Evolutionary conservation across 768 basidiomycete genomes (phyloP), one percentile per base, ranked within the genome.

Genomic region (Termitomyces sp.): DNA sequence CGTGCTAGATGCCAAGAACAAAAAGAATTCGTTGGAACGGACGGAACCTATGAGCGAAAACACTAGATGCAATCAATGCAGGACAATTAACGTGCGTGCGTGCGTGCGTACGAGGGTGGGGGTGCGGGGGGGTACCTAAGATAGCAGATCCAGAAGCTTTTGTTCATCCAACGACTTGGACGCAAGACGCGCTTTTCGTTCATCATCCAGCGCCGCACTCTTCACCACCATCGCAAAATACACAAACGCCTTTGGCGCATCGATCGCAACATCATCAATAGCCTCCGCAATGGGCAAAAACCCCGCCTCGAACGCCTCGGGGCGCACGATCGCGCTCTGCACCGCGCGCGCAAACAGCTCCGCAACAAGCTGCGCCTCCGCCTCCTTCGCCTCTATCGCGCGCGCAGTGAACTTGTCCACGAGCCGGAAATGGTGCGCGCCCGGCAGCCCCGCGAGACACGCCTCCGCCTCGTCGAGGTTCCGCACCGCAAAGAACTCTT

Each of bases 401-500:
- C 76, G 79, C 13, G 79, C 80, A 45, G 89, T 82, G 46, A 98
- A 73, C 70, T 86, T 86, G 66, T 90, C 85, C 61, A 96, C 83
- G 32, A 98, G 81, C 20, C 72, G 73, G 57, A 72, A 73, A 40
- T 88, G 87, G 65, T 87, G 80, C 58, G 79, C 78, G 26, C 79
- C 70, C 6, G 92, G 86, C 28, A 98, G 77, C 20, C 77, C 80
- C 51, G 82, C 78, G 74, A 96, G 94, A 77, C 94, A 95, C 26
- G 81, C 81, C 63, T 92, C 92, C 13, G 91, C 94, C 70, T 97
- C 95, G 35, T 88, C 86, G 57, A 97, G 70, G 66, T 87, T 89
- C 63, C 91, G 88, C 64, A 92, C 84, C 62, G 78, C 64, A 96
- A 88, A 94, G 77, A 93, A 90, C 77, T 98, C 93, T 72, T 91